Evolutionary conservation across 345 rosid genomes (phyloP), one percentile per base, ranked within the genome.

Genomic region (Psidium friedrichsthalianum): DNA sequence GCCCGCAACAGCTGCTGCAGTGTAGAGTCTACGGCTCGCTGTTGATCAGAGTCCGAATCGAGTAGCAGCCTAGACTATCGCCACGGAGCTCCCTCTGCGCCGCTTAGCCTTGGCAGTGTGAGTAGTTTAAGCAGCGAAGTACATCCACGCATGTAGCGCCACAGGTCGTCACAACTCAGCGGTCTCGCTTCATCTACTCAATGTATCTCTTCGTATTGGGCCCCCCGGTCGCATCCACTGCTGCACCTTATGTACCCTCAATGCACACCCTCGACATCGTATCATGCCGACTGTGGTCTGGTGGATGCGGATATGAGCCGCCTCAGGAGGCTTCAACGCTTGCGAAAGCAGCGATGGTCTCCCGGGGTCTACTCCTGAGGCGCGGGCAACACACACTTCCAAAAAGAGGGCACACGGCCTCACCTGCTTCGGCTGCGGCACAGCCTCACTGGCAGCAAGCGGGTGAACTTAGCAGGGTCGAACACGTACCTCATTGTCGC

Each of bases 251-350:
- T n/a, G n/a, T n/a, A n/a, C n/a, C n/a, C n/a, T n/a, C n/a, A n/a
- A n/a, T n/a, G n/a, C n/a, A n/a, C n/a, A n/a, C n/a, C n/a, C n/a
- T n/a, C n/a, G n/a, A n/a, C n/a, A n/a, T n/a, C n/a, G n/a, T n/a
- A n/a, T n/a, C n/a, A n/a, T n/a, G n/a, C 94, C 94, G 0, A 89
- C 83, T 0, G 86, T 56, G 82, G 56, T 54, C 1, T 69, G 82
- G 82, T 10, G 89, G 85, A 44, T 89, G 82, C 0, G 82, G 88
- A 24, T 89, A 74, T 0, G 83, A 87, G 80, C 87, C 90, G 83
- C 5, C 53, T 83, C 40, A 93, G 90, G 51, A 92, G 61, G 85
- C n/a, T 91, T 90, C 86, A 91, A 88, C 6, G 90, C 58, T 27
- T 89, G 92, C 9, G 82, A 51, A 44, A 86, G 74, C 20, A 83